Conservation (phyloP, 495 filamentous ascomycete genomes). For the Tuber calosporum region DNA sequence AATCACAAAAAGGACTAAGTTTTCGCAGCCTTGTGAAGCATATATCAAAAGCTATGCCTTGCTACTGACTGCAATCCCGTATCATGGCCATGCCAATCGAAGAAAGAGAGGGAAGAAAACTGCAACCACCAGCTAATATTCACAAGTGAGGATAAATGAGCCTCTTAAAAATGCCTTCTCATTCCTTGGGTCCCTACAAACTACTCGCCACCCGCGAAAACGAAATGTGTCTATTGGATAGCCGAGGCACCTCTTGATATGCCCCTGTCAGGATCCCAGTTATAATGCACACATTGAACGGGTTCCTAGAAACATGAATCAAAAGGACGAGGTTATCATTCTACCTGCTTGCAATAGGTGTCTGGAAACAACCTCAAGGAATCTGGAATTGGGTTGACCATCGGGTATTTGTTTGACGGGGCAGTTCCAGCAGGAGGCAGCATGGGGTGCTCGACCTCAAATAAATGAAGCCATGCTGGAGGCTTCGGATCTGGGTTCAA, state of each 20-base stretch:
- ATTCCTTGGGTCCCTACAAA: neutral
- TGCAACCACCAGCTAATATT: neutral
- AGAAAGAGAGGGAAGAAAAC: neutral
- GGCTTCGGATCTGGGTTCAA: neutral
- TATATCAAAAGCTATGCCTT: neutral
- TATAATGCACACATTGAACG: slow-evolving; percentile 4
- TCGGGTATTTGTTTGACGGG: slow-evolving; percentile 15
- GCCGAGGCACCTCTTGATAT: neutral
- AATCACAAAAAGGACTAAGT: neutral
- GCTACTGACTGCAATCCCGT: neutral
- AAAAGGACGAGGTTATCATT: slow-evolving; percentile 24
- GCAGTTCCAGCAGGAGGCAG: slow-evolving; percentile 21
- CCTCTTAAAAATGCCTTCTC: neutral
- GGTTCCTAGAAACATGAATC: slow-evolving; percentile 24
- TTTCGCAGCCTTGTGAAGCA: neutral
- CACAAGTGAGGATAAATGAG: neutral
- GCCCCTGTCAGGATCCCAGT: neutral
- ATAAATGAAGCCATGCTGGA: neutral
- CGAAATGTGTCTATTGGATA: neutral
- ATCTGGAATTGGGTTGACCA: slow-evolving; percentile 27
- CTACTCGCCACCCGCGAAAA: neutral
- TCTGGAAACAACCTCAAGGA: slow-evolving; percentile 23
- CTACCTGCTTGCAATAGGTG: slow-evolving; percentile 13
- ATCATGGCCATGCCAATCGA: neutral
- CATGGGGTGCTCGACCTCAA: slow-evolving; percentile 21